Percentiles rank a stretch among this genome's conserved stretches.
Conservation (phyloP, 768 basidiomycete species). For the Tylopilus balloui region DNA sequence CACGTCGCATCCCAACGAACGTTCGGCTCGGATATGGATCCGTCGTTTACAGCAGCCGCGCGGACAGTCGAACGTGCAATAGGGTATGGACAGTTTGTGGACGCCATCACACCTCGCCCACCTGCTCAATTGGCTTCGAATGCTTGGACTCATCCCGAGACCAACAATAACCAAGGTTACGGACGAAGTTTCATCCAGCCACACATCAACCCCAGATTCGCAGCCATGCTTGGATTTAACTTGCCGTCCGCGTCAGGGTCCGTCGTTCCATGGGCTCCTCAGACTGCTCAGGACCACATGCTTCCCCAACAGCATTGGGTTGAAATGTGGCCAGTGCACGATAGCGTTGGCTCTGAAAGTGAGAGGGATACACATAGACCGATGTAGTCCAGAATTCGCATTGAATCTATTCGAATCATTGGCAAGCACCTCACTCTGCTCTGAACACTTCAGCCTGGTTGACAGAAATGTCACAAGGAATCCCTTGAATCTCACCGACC, state of each 20-base stretch:
- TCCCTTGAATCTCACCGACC: too few relatives aligned
- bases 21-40: constrained; percentile 29
- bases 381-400: constrained; percentile 20
- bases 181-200: constrained; percentile 53
- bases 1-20: constrained; percentile 22
- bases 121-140: constrained; percentile 8
- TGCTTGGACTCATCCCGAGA: constrained; percentile 18
- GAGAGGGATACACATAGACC: constrained; percentile 27
- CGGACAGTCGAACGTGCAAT: constrained; percentile 40
- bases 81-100: constrained; percentile 40
- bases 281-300: constrained; percentile 10
- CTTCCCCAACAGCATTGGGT: constrained; percentile 26
- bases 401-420: constrained; percentile 12
- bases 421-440: constrained; percentile 7
- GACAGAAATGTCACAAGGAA: too few relatives aligned
- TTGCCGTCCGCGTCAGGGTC: constrained; percentile 23
- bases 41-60: constrained; percentile 42
- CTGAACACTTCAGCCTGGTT: not conserved
- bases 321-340: constrained; percentile 39
- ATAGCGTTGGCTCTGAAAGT: constrained; percentile 20
- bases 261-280: constrained; percentile 23
- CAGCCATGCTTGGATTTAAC: constrained; percentile 55
- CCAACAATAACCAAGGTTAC: constrained; percentile 13
- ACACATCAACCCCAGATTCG: constrained; percentile 81
- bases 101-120: constrained; percentile 17